These are phyloP conservation scores for Drechslera avenae DNA, from an alignment of 2,329 filamentous ascomycete genomes.

Conservation along the genomic window DNA sequence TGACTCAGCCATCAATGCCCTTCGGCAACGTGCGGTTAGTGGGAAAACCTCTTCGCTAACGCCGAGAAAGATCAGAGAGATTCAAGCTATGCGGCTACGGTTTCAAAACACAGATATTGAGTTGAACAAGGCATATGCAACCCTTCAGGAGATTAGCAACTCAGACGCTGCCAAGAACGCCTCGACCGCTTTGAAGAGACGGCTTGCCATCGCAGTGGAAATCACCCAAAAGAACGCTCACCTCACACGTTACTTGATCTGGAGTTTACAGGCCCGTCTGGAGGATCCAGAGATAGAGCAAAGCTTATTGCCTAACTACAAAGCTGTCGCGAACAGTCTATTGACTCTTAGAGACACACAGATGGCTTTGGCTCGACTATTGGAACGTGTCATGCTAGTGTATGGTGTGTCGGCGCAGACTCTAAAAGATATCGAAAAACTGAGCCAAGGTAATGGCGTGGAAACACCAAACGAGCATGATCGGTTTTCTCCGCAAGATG, in stretches of 20 bases:
- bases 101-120: slow-evolving; percentile 28
- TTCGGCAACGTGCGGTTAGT: slow-evolving; percentile 13
- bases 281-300: slow-evolving; percentile 25
- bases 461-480: not conserved
- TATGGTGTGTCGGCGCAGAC: slow-evolving; percentile 25
- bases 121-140: slow-evolving; percentile 21
- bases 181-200: slow-evolving; percentile 24
- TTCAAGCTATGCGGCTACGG: slow-evolving; percentile 17
- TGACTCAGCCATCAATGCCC: slow-evolving; percentile 17
- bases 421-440: slow-evolving; percentile 11
- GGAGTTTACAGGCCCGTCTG: slow-evolving; percentile 36
- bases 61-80: slow-evolving; percentile 15
- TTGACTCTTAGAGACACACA: slow-evolving; percentile 39
- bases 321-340: slow-evolving; percentile 31
- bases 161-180: slow-evolving; percentile 8
- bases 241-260: slow-evolving; percentile 35
- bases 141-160: slow-evolving; percentile 16
- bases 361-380: slow-evolving; percentile 30
- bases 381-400: slow-evolving; percentile 30
- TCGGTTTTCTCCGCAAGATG: not conserved
- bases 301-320: slow-evolving; percentile 19
- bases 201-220: slow-evolving; percentile 29
- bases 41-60: slow-evolving; percentile 9
- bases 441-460: not conserved
- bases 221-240: slow-evolving; percentile 36